Percentiles rank a stretch among this genome's conserved stretches.
These are phyloP conservation scores for Fusarium sp. DNA, from an alignment of 2,329 filamentous ascomycete species.

Conservation along the genomic window DNA sequence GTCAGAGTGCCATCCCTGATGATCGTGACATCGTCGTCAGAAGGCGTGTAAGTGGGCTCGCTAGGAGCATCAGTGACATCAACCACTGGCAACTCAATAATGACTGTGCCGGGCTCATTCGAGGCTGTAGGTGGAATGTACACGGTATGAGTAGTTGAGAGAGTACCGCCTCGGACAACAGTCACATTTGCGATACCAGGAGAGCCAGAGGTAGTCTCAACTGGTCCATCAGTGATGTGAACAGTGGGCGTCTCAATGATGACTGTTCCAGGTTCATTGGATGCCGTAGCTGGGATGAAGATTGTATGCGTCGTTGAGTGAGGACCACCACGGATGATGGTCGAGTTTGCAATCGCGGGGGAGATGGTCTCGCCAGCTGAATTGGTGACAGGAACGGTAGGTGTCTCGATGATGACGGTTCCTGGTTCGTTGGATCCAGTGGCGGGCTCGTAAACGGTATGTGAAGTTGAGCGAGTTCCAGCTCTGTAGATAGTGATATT, in stretches of 20 bases:
- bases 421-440: background rate
- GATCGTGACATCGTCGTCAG: background rate
- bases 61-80: background rate
- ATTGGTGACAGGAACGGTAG: background rate
- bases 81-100: slow-evolving; percentile 7
- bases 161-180: slow-evolving; percentile 3
- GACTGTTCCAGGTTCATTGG: slow-evolving; percentile 8
- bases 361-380: background rate
- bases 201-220: background rate
- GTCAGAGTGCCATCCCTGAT: slow-evolving; percentile 6
- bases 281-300: background rate
- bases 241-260: slow-evolving; percentile 14
- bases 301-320: background rate
- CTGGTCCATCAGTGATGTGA: background rate
- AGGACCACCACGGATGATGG: slow-evolving; percentile 8
- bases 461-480: background rate
- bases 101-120: slow-evolving; percentile 17
- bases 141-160: slow-evolving; percentile 6
- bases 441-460: background rate
- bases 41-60: background rate
- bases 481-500: slow-evolving; percentile 6
- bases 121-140: slow-evolving; percentile 13
- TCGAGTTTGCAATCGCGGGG: background rate
- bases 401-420: slow-evolving; percentile 15
- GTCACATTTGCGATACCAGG: slow-evolving; percentile 12